Conservation (phyloP, 805 yeast species). For the Ogataea haglerorum region DNA sequence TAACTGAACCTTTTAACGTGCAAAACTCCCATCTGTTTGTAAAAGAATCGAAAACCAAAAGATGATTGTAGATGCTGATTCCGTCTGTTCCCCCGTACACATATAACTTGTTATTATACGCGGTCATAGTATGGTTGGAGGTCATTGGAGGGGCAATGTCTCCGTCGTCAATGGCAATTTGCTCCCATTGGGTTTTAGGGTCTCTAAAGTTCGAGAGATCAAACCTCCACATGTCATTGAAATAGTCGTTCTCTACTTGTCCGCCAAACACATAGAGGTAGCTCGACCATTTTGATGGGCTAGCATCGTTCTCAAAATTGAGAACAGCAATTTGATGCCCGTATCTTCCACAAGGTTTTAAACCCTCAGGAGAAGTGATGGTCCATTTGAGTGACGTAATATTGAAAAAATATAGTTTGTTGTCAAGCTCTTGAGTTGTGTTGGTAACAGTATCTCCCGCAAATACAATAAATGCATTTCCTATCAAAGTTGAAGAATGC, state of each 20-base stretch:
- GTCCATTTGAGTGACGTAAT: slow-evolving; percentile 78
- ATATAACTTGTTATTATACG: slow-evolving; percentile 74
- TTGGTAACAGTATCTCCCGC: slow-evolving; percentile 96
- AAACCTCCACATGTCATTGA: slow-evolving; percentile 80
- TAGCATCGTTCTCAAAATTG: slow-evolving; percentile 47
- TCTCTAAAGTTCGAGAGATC: slow-evolving; percentile 84
- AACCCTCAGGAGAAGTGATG: slow-evolving; percentile 67
- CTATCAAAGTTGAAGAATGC: slow-evolving; percentile 86
- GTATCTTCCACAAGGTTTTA: slow-evolving; percentile 86
- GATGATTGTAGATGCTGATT: slow-evolving; percentile 63
- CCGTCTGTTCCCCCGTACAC: slow-evolving; percentile 88
- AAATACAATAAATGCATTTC: slow-evolving; percentile 90
- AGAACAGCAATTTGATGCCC: slow-evolving; percentile 89
- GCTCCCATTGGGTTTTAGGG: slow-evolving; percentile 82
- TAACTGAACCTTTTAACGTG: slow-evolving; percentile 56
- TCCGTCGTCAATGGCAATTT: slow-evolving; percentile 46
- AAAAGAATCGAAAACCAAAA: slow-evolving; percentile 76
- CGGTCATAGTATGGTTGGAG: slow-evolving; percentile 86
- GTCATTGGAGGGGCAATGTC: slow-evolving; percentile 65
- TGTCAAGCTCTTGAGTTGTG: slow-evolving; percentile 74
- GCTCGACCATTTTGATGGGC: slow-evolving; percentile 38
- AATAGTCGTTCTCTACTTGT: slow-evolving; percentile 75
- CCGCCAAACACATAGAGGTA: slow-evolving; percentile 89
- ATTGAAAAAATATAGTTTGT: slow-evolving; percentile 83
- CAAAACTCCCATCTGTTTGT: slow-evolving; percentile 67